Evolutionary conservation across 2,329 filamentous ascomycete species (phyloP), one percentile per base, ranked within the genome.

Genomic region (Fusarium dlaminii): DNA sequence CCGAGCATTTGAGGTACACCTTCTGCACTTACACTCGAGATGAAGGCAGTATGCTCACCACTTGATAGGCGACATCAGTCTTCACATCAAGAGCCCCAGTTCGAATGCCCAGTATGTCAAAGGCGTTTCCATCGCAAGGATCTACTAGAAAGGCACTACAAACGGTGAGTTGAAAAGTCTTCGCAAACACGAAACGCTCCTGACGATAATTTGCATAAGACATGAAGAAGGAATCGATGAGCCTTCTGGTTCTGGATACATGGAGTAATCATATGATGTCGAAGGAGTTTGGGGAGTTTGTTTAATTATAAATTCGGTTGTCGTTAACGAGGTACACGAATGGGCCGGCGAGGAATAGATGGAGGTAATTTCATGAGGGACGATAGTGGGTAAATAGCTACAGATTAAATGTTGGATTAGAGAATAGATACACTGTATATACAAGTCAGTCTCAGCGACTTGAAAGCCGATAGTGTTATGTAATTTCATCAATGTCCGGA

Each of bases 61-160:
- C 4, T 7, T 8, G 1, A n/a, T 3, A 66, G 64, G 11, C 62
- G 64, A 8, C 64, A 67, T 43, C 64, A 67, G 15, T 18, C 61
- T 5, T 67, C 64, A 5, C 64, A 67, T 7, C 27, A 67, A 13
- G 64, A 67, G 2, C 64, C 64, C 8, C 64, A 67, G 7, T 66
- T 58, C 14, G 61, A 67, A 34, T 67, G 64, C 13, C 43, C 54
- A 6, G 43, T 67, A n/a, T 67, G 64, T 17, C 49, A 66, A 14
- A 49, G 62, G 13, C 64, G 62, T 2, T 67, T 67, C 3, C 45
- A 66, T 59, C 51, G 64, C 11, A 24, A 64, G 12, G 64, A 67
- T 29, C 34, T 67, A 6, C 27, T 67, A 20, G 64, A 66, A n/a
- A 49, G 64, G 14, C 64, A 67, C n/a, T 66, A 66, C 27, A 67